A percentile compares a stretch with the other conserved stretches of the same genome.
phyloP scores from a whole-genome alignment of 179 eudicot species.

The Beta macrorhiza region DNA sequence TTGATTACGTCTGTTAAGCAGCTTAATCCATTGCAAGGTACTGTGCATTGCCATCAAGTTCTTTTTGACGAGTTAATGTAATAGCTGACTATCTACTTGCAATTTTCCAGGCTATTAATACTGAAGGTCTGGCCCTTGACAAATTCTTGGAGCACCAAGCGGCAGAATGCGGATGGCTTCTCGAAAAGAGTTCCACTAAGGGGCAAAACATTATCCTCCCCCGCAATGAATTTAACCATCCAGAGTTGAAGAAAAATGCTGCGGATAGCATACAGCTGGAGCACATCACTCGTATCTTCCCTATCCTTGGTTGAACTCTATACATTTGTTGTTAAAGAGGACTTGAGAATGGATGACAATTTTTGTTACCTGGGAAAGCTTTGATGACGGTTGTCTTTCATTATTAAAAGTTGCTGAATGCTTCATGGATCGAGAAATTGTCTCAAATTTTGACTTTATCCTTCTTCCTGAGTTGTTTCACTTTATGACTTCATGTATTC shows the following conservation, averaged over 20 bases:
- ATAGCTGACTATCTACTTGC: neutral
- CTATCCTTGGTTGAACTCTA: slow-evolving; percentile 61
- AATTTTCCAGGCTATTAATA: slow-evolving; percentile 61
- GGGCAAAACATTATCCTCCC: slow-evolving; percentile 61
- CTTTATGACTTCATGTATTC: neutral
- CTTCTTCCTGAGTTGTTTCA: neutral
- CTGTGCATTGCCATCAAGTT: neutral
- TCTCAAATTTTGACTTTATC: slow-evolving; percentile 7
- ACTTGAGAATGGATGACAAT: neutral
- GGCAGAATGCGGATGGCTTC: slow-evolving; percentile 58
- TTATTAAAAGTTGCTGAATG: neutral
- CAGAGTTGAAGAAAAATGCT: slow-evolving; percentile 63
- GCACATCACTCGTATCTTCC: slow-evolving; percentile 69
- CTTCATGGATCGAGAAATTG: neutral
- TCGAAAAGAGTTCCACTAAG: slow-evolving; percentile 64
- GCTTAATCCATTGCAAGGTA: neutral
- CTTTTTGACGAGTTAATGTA: neutral
- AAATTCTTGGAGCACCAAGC: slow-evolving; percentile 74
- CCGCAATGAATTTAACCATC: slow-evolving; percentile 65
- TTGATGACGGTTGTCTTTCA: neutral
- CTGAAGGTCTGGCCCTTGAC: slow-evolving; percentile 74
- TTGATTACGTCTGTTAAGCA: neutral
- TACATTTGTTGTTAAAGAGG: neutral
- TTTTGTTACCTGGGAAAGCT: neutral
- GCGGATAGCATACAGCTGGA: slow-evolving; percentile 68